These are phyloP conservation scores for Graphilbum sp. DNA, from an alignment of 2,329 filamentous ascomycete species.

Conservation along the genomic window DNA sequence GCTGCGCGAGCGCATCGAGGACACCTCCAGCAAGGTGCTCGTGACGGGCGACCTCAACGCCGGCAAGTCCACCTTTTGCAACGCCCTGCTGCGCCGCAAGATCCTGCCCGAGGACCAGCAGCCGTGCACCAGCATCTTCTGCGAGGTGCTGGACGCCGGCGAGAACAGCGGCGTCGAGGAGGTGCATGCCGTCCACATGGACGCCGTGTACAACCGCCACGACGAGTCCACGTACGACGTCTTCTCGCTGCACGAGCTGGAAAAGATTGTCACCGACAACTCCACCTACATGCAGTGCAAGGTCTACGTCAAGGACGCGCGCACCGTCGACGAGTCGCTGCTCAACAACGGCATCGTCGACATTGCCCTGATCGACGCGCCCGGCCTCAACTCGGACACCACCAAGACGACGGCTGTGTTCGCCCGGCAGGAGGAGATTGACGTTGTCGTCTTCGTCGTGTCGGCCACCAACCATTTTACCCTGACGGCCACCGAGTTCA, in stretches of 20 bases:
- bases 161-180: conserved; percentile 88
- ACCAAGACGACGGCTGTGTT: conserved; percentile 96
- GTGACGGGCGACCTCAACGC: conserved; percentile 94
- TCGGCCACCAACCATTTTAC: conserved; percentile 97
- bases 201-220: conserved; percentile 64
- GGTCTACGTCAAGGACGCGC: conserved; percentile 82
- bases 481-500: conserved; percentile 93
- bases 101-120: conserved; percentile 93
- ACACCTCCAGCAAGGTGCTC: conserved; percentile 91
- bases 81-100: conserved; percentile 84
- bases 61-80: conserved; percentile 97
- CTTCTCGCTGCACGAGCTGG: conserved; percentile 59
- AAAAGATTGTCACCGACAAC: conserved; percentile 81
- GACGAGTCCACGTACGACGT: conserved; percentile 92
- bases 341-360: conserved; percentile 97
- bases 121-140: conserved; percentile 96
- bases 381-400: conserved; percentile 88
- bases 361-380: conserved; percentile 92
- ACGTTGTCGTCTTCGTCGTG: conserved; percentile 96
- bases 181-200: conserved; percentile 84
- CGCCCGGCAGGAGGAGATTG: conserved; percentile 93
- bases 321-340: conserved; percentile 79
- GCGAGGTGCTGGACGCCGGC: conserved; percentile 81
- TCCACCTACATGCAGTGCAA: conserved; percentile 87
- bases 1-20: conserved; percentile 84